A percentile compares a stretch with the other conserved stretches of the same genome.
Evolutionary conservation across 2,329 filamentous ascomycete species (phyloP).

Genomic region (Pestalotiopsis sp.): DNA sequence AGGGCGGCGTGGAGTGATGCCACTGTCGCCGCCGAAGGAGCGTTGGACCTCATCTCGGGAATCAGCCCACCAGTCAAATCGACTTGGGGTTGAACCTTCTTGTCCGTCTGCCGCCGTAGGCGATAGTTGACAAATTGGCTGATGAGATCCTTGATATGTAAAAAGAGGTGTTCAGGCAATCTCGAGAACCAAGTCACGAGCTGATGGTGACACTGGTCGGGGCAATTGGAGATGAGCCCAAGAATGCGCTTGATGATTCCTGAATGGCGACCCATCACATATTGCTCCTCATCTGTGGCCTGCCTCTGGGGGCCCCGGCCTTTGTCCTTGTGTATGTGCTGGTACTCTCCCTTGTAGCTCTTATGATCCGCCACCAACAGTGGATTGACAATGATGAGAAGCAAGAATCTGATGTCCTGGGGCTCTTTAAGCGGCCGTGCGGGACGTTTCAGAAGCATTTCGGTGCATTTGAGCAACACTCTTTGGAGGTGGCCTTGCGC

Average conservation of each 20-base stretch:
- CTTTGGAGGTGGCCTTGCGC: constrained; percentile 71
- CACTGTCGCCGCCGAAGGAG: constrained; percentile 59
- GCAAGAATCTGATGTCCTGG: constrained; percentile 72
- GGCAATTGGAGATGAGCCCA: constrained; percentile 75
- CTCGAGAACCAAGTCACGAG: constrained; percentile 78
- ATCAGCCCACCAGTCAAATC: constrained; percentile 69
- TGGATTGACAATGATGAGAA: constrained; percentile 79
- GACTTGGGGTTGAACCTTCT: constrained; percentile 58
- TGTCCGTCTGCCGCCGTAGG: constrained; percentile 69
- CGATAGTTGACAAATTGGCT: constrained; percentile 81
- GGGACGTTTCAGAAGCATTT: constrained; percentile 78
- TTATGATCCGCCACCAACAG: constrained; percentile 56
- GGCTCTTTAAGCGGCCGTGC: constrained; percentile 67
- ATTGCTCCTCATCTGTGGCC: constrained; percentile 21
- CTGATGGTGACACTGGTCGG: constrained; percentile 73
- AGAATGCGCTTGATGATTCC: constrained; percentile 83
- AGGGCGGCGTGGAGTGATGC: constrained; percentile 79
- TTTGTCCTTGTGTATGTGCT: constrained; percentile 28
- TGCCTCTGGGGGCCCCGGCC: constrained; percentile 11
- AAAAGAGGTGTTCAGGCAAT: constrained; percentile 66
- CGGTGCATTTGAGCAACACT: constrained; percentile 73
- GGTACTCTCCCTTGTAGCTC: constrained; percentile 41
- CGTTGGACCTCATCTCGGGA: constrained; percentile 64
- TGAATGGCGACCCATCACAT: constrained; percentile 67
- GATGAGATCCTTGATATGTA: constrained; percentile 73